Evolutionary conservation across 163 green algal genomes (phyloP).

Genomic region (Volvox carteri): DNA sequence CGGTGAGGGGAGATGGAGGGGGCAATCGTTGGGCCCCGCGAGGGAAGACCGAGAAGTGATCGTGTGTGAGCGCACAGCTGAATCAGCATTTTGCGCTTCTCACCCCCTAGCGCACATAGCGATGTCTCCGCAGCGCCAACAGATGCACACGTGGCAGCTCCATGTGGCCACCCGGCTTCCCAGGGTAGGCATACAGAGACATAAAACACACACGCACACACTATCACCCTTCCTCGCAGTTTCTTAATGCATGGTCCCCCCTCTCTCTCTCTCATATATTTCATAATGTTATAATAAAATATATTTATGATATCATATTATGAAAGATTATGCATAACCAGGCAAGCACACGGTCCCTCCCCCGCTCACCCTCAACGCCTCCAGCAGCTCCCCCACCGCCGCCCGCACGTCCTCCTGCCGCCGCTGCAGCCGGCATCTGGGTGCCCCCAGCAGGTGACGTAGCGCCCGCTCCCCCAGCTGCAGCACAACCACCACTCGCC

Average conservation of each 20-base stretch:
- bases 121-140: background rate
- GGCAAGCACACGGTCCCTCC: too few species aligned
- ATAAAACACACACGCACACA: too few species aligned
- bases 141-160: background rate
- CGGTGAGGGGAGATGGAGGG: too few species aligned
- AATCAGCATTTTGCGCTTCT: background rate
- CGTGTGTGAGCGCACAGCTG: background rate
- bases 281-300: too few species aligned
- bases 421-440: background rate
- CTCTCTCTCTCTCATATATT: background rate
- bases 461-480: constrained; percentile 18
- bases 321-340: too few species aligned
- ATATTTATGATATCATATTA: too few species aligned
- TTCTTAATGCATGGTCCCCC: too few species aligned
- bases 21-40: too few species aligned
- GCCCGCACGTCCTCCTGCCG: constrained; percentile 3
- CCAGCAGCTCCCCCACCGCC: constrained; percentile 1
- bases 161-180: too few species aligned
- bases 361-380: constrained; percentile 1
- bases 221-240: too few species aligned
- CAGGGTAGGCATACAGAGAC: too few species aligned
- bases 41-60: background rate
- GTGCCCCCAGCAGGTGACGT: background rate
- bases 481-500: constrained; percentile 1
- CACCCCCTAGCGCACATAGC: background rate